A percentile compares a stretch with the other conserved stretches of the same genome.
These are phyloP conservation scores for Trametes sanguinea DNA, from an alignment of 768 basidiomycete species.

Conservation along the genomic window DNA sequence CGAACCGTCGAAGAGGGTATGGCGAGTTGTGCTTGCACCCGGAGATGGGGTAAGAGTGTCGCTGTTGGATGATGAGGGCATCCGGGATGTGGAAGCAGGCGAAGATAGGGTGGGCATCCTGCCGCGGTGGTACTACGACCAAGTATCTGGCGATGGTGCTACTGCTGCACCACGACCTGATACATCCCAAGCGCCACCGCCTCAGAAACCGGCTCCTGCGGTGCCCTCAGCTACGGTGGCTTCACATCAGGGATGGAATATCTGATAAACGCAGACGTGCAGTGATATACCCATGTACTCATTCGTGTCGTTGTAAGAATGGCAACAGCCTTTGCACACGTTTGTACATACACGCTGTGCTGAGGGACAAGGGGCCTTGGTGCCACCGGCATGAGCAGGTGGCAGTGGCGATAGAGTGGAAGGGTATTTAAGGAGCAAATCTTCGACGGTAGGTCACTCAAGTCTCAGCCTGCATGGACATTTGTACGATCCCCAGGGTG, in stretches of 20 bases:
- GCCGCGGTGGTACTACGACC: slow-evolving; percentile 67
- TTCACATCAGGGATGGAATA: slow-evolving; percentile 14
- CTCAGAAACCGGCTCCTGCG: not conserved
- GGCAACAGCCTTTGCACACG: no score
- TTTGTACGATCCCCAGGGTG: not conserved
- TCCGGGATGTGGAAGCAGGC: slow-evolving; percentile 59
- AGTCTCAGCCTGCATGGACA: no score
- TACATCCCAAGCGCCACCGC: not conserved
- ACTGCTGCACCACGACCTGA: no score
- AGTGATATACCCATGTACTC: not conserved
- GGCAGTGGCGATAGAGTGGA: not conserved
- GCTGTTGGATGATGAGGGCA: slow-evolving; percentile 48
- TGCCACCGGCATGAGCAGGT: not conserved
- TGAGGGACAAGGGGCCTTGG: no score
- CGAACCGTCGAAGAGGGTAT: slow-evolving; percentile 43
- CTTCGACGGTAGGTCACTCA: no score
- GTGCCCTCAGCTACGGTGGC: not conserved
- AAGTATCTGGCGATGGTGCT: slow-evolving; percentile 7
- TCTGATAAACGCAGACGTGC: not conserved
- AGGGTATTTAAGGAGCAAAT: no score
- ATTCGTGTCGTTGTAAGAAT: not conserved
- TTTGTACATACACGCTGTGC: no score
- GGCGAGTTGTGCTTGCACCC: slow-evolving; percentile 71
- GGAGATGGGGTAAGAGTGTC: slow-evolving; percentile 54
- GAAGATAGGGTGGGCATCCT: slow-evolving; percentile 82